Base-by-base conservation (phyloP, 2,329 filamentous ascomycete species). In the Blumeria graminis region DNA sequence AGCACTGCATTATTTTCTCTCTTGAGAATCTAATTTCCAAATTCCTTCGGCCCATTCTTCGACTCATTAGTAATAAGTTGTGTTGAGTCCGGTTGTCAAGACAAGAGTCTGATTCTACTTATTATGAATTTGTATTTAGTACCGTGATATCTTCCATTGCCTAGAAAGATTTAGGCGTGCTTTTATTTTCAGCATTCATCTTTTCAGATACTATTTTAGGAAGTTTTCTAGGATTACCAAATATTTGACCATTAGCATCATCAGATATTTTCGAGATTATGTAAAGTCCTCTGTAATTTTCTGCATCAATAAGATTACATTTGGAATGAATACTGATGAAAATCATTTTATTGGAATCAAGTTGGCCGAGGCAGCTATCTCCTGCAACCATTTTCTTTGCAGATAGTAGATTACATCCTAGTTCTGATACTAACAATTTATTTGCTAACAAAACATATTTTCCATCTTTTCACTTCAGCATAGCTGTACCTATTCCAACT, bases 361-460 rank as follows among this genome's bases (percentile, higher is more conserved):
- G 33, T 28, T 48, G 13, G 6, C 45, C 45, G 33, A 48, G 11
- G 33, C 45, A 48, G 14, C 14, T 48, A 48, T 48, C 18, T 48
- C 45, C 45, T 14, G 45, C 48, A 34, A 36, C 33, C 32, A 52
- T 52, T 52, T 52, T 52, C 48, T 52, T 52, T 52, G 36, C 48
- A 35, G 48, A 52, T 35, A 52, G 48, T 16, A 52, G 48, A 52
- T 52, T 35, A 52, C 48, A 52, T n/a, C 48, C 48, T 10, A 52
- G 10, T 35, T 22, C 48, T 35, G 48, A 33, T 35, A 52, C 48
- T 35, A 52, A 36, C 16, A 52, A 22, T 36, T 28, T 52, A 8
- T 52, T 52, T 52, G 48, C 28, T 52, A 34, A 52, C 10, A 48
- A 48, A 48, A 48, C 33, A 7, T 48, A 48, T 28, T 48, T 48